phyloP scores from a whole-genome alignment of 441 rosid species.

The Biscutella laevigata region DNA sequence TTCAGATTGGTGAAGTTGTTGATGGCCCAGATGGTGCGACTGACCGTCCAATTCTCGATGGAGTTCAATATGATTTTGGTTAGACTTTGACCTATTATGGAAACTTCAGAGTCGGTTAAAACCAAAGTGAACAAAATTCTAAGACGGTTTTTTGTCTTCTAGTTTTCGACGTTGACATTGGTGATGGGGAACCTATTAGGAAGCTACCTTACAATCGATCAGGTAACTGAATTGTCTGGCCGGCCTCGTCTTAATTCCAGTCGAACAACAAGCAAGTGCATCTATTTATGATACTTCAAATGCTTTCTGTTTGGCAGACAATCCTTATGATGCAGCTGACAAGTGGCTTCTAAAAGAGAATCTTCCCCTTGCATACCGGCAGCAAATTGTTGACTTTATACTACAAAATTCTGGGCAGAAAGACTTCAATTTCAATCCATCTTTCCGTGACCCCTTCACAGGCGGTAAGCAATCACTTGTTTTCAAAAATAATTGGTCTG shows the following conservation, averaged over 20 bases:
- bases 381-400: slow-evolving; percentile 93
- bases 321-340: slow-evolving; percentile 86
- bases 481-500: background rate
- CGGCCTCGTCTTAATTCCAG: slow-evolving; percentile 2
- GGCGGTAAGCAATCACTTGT: slow-evolving; percentile 48
- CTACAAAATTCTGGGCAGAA: slow-evolving; percentile 89
- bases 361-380: slow-evolving; percentile 86
- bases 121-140: slow-evolving; percentile 6
- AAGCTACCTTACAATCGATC: slow-evolving; percentile 87
- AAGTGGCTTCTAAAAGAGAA: slow-evolving; percentile 98
- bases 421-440: slow-evolving; percentile 54
- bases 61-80: slow-evolving; percentile 85
- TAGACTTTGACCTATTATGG: slow-evolving; percentile 18
- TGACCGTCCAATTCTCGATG: slow-evolving; percentile 50
- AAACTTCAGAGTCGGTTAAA: slow-evolving; percentile 7
- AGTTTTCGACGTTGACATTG: slow-evolving; percentile 98
- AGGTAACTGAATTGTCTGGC: slow-evolving; percentile 39
- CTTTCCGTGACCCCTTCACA: slow-evolving; percentile 92
- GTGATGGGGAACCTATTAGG: slow-evolving; percentile 92
- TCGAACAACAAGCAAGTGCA: slow-evolving; percentile 8
- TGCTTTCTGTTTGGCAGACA: slow-evolving; percentile 46
- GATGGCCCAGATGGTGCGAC: slow-evolving; percentile 91
- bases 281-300: slow-evolving; percentile 3
- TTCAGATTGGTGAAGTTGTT: slow-evolving; percentile 95
- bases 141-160: slow-evolving; percentile 17